Evolutionary conservation across 2,329 filamentous ascomycete species (phyloP).

Genomic region (Botrytis aclada): DNA sequence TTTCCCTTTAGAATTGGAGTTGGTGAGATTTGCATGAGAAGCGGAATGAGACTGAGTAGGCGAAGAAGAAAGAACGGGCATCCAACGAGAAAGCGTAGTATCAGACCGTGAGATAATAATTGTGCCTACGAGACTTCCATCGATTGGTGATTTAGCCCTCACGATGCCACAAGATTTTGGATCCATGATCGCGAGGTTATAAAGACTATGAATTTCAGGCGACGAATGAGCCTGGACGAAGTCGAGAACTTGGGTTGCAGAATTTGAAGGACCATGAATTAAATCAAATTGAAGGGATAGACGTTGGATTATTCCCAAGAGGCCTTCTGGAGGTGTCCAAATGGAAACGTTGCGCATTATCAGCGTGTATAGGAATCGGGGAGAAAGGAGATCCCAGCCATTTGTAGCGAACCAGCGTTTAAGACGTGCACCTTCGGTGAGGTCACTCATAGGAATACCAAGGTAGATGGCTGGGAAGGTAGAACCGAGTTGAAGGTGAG

Average conservation of each 20-base stretch:
- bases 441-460: slow-evolving; percentile 68
- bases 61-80: slow-evolving; percentile 56
- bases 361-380: slow-evolving; percentile 61
- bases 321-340: slow-evolving; percentile 61
- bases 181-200: slow-evolving; percentile 60
- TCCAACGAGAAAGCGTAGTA: slow-evolving; percentile 57
- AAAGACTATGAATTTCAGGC: slow-evolving; percentile 63
- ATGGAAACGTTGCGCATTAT: slow-evolving; percentile 56
- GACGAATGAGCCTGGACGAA: slow-evolving; percentile 54
- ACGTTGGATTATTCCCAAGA: slow-evolving; percentile 54
- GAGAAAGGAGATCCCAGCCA: slow-evolving; percentile 76
- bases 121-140: slow-evolving; percentile 60
- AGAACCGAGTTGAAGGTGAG: slow-evolving; percentile 69
- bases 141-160: slow-evolving; percentile 59
- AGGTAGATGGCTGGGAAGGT: slow-evolving; percentile 82
- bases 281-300: slow-evolving; percentile 59
- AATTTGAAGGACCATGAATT: slow-evolving; percentile 60
- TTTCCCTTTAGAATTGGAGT: neutral
- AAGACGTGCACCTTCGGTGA: slow-evolving; percentile 45
- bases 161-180: slow-evolving; percentile 62
- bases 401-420: slow-evolving; percentile 85
- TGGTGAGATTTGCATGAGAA: neutral
- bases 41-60: neutral
- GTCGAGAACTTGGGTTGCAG: slow-evolving; percentile 54
- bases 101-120: slow-evolving; percentile 62